These are phyloP conservation scores for Solanum acaule DNA, from an alignment of 257 asterid genomes.

Conservation along the genomic window DNA sequence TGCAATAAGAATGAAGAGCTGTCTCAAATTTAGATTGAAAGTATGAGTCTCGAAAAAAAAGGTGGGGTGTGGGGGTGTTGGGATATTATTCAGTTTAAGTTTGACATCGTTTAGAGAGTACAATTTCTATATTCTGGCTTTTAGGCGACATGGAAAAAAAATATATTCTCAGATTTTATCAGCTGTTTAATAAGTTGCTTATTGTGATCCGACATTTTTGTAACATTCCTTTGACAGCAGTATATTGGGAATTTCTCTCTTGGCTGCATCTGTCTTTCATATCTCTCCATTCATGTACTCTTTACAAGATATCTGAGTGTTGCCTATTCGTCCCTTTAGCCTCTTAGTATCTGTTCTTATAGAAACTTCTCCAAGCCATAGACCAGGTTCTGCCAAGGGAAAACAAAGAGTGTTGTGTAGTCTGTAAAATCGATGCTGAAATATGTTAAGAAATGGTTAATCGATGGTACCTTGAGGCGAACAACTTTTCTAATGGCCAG, in stretches of 20 bases:
- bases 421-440: not conserved
- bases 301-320: not conserved
- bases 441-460: not conserved
- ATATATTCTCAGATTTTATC: not conserved
- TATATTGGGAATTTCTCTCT: not conserved
- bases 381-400: constrained; percentile 35
- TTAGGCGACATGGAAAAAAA: not conserved
- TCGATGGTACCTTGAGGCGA: constrained; percentile 58
- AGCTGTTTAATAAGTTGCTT: not conserved
- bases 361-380: constrained; percentile 53
- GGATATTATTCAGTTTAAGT: not conserved
- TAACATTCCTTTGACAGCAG: not conserved
- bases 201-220: not conserved
- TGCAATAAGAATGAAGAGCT: not conserved
- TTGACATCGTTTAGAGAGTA: not conserved
- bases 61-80: not conserved
- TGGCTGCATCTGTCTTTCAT: not conserved
- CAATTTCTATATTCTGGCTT: not conserved
- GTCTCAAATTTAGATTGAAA: not conserved
- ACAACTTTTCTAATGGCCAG: constrained; percentile 80
- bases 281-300: not conserved
- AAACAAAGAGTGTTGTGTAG: not conserved
- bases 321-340: not conserved
- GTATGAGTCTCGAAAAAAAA: not conserved
- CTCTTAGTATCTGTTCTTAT: not conserved